These are phyloP conservation scores for Apiotrichum akiyoshidainum DNA, from an alignment of 1,284 basidiomycete genomes.

Conservation along the genomic window DNA sequence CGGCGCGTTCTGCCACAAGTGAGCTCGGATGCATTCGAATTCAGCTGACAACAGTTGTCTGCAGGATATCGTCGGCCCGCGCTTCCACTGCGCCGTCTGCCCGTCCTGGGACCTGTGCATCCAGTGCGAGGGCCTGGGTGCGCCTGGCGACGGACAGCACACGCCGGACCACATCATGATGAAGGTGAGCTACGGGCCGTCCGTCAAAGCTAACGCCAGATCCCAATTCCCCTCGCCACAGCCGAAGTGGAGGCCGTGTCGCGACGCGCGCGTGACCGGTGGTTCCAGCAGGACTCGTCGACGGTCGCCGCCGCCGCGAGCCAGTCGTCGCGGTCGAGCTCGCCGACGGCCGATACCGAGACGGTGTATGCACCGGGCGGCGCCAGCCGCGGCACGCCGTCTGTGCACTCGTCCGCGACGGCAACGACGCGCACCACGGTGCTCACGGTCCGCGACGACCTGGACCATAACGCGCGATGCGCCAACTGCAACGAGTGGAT, in stretches of 20 bases:
- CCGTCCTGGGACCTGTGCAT: slow-evolving; percentile 62
- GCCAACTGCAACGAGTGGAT: slow-evolving; percentile 47
- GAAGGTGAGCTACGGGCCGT: slow-evolving; percentile 60
- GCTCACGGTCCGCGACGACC: slow-evolving; percentile 26
- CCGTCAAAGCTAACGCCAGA: slow-evolving; percentile 53
- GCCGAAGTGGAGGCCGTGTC: slow-evolving; percentile 70
- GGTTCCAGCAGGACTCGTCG: slow-evolving; percentile 71
- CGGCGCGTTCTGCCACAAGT: slow-evolving; percentile 60
- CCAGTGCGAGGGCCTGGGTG: slow-evolving; percentile 79
- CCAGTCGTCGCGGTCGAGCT: slow-evolving; percentile 34
- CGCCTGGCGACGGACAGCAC: slow-evolving; percentile 35
- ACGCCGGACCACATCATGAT: slow-evolving; percentile 72
- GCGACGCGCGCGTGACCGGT: slow-evolving; percentile 67
- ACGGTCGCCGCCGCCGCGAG: slow-evolving; percentile 29
- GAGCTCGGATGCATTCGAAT: slow-evolving; percentile 46
- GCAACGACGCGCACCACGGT: slow-evolving; percentile 2
- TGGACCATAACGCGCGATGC: slow-evolving; percentile 44
- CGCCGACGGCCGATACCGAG: slow-evolving; percentile 46
- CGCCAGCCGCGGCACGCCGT: slow-evolving; percentile 2
- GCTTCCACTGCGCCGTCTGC: slow-evolving; percentile 88
- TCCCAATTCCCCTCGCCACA: slow-evolving; percentile 72
- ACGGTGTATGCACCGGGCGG: slow-evolving; percentile 41
- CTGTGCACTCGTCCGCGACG: not conserved
- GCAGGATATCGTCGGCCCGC: slow-evolving; percentile 79
- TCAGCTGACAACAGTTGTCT: slow-evolving; percentile 61